Evolutionary conservation across 2,329 filamentous ascomycete genomes (phyloP).

Genomic region (Aureobasidium leucospermi): DNA sequence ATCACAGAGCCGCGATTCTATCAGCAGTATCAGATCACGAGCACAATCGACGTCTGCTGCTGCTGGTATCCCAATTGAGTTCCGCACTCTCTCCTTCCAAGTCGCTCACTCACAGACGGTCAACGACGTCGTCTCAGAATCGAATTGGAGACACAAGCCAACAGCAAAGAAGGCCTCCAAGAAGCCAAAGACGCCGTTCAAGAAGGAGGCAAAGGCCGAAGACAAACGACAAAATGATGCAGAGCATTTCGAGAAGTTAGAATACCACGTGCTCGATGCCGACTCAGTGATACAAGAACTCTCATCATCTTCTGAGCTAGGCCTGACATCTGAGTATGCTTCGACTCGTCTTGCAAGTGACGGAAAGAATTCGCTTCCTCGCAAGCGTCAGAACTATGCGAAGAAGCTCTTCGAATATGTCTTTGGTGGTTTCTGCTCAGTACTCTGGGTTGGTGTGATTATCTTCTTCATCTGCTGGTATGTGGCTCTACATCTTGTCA

Average conservation of each 20-base stretch:
- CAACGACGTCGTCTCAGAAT: slow-evolving; percentile 21
- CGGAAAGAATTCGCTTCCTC: slow-evolving; percentile 37
- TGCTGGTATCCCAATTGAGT: slow-evolving; percentile 16
- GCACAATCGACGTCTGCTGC: slow-evolving; percentile 10
- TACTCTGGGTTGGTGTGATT: slow-evolving; percentile 41
- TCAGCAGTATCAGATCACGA: slow-evolving; percentile 12
- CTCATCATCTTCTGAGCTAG: slow-evolving; percentile 16
- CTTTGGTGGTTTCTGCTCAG: slow-evolving; percentile 43
- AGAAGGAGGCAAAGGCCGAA: background rate
- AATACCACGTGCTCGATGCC: slow-evolving; percentile 31
- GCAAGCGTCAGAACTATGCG: slow-evolving; percentile 37
- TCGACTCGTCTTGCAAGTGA: slow-evolving; percentile 33
- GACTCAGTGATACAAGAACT: slow-evolving; percentile 28
- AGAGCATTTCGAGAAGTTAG: slow-evolving; percentile 39
- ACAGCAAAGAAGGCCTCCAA: background rate
- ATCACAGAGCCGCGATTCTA: slow-evolving; percentile 15
- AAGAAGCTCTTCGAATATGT: slow-evolving; percentile 37
- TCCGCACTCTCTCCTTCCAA: slow-evolving; percentile 32
- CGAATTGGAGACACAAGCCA: background rate
- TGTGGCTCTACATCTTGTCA: background rate
- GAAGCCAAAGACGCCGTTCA: slow-evolving; percentile 7
- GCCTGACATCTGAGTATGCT: slow-evolving; percentile 31
- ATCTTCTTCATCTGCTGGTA: slow-evolving; percentile 44
- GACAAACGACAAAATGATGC: slow-evolving; percentile 11
- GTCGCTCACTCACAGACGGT: slow-evolving; percentile 32